Evolutionary conservation across 805 yeast genomes (phyloP).

Genomic region (Barnettozyma wickerhamii): DNA sequence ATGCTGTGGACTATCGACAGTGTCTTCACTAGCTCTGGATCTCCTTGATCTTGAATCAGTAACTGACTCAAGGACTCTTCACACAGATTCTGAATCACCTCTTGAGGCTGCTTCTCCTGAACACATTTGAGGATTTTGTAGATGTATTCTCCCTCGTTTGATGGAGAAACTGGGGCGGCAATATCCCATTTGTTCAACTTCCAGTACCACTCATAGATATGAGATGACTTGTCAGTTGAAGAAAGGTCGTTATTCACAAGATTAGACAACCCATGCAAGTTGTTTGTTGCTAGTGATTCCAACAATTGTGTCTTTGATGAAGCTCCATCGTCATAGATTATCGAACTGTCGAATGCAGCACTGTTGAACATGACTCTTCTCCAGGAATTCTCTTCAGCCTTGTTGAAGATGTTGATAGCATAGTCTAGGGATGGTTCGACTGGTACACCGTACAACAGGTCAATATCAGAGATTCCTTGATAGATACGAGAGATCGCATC

Average conservation of each 20-base stretch:
- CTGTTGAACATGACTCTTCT: conserved; percentile 49
- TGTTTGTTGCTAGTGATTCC: conserved; percentile 41
- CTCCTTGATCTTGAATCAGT: not conserved
- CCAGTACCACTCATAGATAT: conserved; percentile 64
- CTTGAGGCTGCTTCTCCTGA: conserved; percentile 29
- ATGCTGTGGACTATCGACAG: conserved; percentile 13
- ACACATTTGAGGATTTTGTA: conserved; percentile 49
- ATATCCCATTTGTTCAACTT: conserved; percentile 75
- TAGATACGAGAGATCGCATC: conserved; percentile 35
- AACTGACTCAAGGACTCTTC: conserved; percentile 5
- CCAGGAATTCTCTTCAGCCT: conserved; percentile 30
- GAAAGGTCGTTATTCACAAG: conserved; percentile 31
- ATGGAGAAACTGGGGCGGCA: conserved; percentile 39
- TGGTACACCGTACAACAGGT: conserved; percentile 63
- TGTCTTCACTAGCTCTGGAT: conserved; percentile 5
- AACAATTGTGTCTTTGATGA: conserved; percentile 21
- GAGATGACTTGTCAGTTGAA: conserved; percentile 14
- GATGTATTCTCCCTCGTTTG: conserved; percentile 40
- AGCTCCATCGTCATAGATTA: conserved; percentile 12
- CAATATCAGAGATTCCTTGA: conserved; percentile 53
- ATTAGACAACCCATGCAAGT: conserved; percentile 55
- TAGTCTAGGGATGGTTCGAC: conserved; percentile 47
- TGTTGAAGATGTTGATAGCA: conserved; percentile 41
- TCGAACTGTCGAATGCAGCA: conserved; percentile 49
- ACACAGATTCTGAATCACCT: conserved; percentile 1